These are phyloP conservation scores for Dioscorea cayenensis DNA, from an alignment of 116 monocot genomes.

Conservation along the genomic window DNA sequence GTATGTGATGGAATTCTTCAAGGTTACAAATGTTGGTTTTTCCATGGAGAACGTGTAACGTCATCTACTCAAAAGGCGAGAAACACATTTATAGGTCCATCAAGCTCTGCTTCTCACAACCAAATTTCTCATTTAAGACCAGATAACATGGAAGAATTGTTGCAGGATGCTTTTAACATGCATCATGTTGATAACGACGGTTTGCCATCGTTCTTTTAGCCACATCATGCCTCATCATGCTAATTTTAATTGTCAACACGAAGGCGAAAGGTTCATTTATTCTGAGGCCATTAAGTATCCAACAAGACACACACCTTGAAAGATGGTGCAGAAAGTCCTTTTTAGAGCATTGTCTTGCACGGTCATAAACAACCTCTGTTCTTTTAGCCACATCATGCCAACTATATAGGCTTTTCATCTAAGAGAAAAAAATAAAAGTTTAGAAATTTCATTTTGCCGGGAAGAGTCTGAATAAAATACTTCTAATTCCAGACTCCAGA, in stretches of 20 bases:
- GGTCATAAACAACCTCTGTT: conserved; percentile 85
- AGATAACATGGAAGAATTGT: too few relatives aligned
- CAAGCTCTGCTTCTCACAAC: too few relatives aligned
- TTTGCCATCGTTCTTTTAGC: too few relatives aligned
- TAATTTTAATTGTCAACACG: background rate
- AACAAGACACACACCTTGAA: conserved; percentile 36
- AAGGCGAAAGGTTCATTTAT: background rate
- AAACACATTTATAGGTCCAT: too few relatives aligned
- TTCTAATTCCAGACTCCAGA: background rate
- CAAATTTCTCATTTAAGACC: too few relatives aligned
- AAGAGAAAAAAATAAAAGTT: background rate
- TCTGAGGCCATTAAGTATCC: background rate
- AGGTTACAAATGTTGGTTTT: too few relatives aligned
- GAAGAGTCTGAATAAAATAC: background rate
- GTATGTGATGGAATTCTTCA: too few relatives aligned
- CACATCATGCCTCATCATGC: background rate
- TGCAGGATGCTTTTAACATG: too few relatives aligned
- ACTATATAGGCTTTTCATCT: conserved; percentile 93
- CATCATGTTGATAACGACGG: too few relatives aligned
- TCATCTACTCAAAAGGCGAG: too few relatives aligned
- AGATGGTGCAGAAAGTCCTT: conserved; percentile 64
- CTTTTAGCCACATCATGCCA: conserved; percentile 98
- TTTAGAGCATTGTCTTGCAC: conserved; percentile 48
- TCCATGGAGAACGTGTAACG: too few relatives aligned
- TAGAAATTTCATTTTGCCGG: background rate